Base-by-base conservation (phyloP, 306 rosid genomes). In the Echinosophora koreensis region DNA sequence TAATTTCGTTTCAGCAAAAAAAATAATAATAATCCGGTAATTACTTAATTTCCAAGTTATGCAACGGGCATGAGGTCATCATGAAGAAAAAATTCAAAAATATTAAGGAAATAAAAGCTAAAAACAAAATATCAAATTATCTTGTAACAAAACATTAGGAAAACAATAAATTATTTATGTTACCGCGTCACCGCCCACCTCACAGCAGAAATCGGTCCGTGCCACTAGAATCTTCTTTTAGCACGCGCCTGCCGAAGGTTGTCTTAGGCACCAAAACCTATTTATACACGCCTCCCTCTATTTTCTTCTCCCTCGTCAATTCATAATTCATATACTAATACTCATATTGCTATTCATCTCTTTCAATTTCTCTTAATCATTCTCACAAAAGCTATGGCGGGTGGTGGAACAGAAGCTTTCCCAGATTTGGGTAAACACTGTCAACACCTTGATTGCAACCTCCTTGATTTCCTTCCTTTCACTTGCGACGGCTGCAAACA, bases 351-450 rank as follows among this genome's bases (percentile, higher is more conserved):
- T 3, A 41, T 41, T 41, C 47, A 41, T 41, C 47, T 8, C 11
- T 41, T 14, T 50, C 55, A 50, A 50, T 50, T 41, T 41, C 52
- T 13, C 16, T 47, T 12, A 5, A 47, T 50, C 55, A 50, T 50
- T 50, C 55, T 50, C 74, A 68, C 7, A 68, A 65, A 22, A 1
- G 32, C 39, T 91, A 94, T 91, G 94, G 88, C 77, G 34, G 88
- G 78, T 16, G 97, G 97, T 46, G 98, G 97, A 80, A 90, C 97
- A 5, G 92, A 89, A 86, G 98, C 97, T 80, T 95, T 95, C 8
- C 97, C 96, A 6, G 96, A 95, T 82, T 87, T 95, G 76, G 97
- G 97, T 12, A 78, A 74, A 64, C 97, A 95, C 79, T 95, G 98
- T 79, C 91, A 95, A 27, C 87, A 69, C 32, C 46, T 54, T 3